Percentiles rank a stretch among this genome's conserved stretches.
phyloP scores from a whole-genome alignment of 2,329 filamentous ascomycete species.

The Penicillium decumbens region DNA sequence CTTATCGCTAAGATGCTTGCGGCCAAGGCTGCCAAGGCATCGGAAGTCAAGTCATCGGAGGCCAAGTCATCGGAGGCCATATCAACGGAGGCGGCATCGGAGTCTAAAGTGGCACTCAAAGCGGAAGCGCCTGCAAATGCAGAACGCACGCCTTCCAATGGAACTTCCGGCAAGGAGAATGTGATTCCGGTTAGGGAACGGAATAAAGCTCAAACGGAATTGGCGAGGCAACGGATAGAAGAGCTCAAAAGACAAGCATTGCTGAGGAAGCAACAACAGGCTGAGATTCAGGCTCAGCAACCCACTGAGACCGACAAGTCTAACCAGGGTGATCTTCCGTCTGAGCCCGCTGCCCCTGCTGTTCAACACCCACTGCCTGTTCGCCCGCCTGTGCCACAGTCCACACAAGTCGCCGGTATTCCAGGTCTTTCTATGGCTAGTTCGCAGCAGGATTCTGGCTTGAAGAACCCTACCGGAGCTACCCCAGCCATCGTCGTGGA shows the following conservation, averaged over 20 bases:
- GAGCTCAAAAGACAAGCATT: conserved; percentile 58
- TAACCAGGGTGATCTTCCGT: background rate
- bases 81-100: conserved; percentile 8
- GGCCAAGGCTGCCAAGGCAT: conserved; percentile 60
- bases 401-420: conserved; percentile 38
- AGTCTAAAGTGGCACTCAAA: conserved; percentile 14
- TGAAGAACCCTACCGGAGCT: conserved; percentile 6
- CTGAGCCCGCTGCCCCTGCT: conserved; percentile 5
- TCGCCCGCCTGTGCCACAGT: conserved; percentile 33
- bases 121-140: conserved; percentile 3
- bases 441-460: conserved; percentile 8
- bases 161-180: conserved; percentile 22
- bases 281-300: conserved; percentile 10
- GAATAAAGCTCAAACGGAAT: conserved; percentile 64
- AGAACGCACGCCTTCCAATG: conserved; percentile 5
- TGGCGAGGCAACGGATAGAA: conserved; percentile 74
- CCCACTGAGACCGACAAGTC: background rate
- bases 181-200: conserved; percentile 39
- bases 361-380: conserved; percentile 38
- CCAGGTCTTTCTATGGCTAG: conserved; percentile 52
- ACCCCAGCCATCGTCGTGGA: conserved; percentile 17
- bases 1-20: conserved; percentile 71
- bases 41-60: conserved; percentile 10
- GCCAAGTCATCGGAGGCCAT: too few relatives aligned
- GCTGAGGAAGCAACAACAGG: conserved; percentile 36